A percentile compares a stretch with the other conserved stretches of the same genome.
Conservation (phyloP, 176 grass and related monocot genomes). For the Tillandsia fasciculata region DNA sequence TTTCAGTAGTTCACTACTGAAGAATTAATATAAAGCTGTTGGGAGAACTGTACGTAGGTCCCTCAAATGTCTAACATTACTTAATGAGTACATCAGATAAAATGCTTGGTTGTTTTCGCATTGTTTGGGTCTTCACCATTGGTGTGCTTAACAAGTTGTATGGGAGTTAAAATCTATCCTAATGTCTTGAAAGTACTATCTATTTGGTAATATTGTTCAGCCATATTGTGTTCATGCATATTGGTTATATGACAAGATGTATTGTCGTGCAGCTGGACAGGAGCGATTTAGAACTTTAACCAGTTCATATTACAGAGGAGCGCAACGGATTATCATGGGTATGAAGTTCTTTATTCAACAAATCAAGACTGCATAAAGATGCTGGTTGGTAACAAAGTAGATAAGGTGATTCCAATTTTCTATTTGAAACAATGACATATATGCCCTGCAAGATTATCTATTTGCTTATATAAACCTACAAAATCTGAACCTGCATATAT, state of each 20-base stretch:
- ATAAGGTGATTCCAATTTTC: conserved; percentile 49
- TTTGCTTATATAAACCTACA: no score
- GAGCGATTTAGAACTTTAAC: conserved; percentile 87
- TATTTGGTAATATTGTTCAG: background rate
- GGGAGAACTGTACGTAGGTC: no score
- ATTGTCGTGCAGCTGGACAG: conserved; percentile 65
- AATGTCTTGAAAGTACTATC: background rate
- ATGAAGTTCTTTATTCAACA: conserved; percentile 64
- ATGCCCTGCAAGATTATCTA: no score
- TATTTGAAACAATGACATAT: background rate
- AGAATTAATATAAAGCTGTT: no score
- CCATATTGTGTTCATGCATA: background rate
- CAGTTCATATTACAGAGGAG: conserved; percentile 94
- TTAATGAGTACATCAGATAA: no score
- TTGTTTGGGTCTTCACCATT: no score
- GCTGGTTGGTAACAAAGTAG: conserved; percentile 97
- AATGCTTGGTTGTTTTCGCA: no score
- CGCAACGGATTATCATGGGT: conserved; percentile 92
- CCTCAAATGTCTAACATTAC: no score
- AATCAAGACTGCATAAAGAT: conserved; percentile 99
- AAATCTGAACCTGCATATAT: no score
- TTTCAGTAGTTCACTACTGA: no score
- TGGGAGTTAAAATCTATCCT: background rate
- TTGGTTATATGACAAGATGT: background rate
- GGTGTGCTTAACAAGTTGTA: no score